phyloP scores from a whole-genome alignment of 345 rosid genomes.

The Reutealis trisperma region DNA sequence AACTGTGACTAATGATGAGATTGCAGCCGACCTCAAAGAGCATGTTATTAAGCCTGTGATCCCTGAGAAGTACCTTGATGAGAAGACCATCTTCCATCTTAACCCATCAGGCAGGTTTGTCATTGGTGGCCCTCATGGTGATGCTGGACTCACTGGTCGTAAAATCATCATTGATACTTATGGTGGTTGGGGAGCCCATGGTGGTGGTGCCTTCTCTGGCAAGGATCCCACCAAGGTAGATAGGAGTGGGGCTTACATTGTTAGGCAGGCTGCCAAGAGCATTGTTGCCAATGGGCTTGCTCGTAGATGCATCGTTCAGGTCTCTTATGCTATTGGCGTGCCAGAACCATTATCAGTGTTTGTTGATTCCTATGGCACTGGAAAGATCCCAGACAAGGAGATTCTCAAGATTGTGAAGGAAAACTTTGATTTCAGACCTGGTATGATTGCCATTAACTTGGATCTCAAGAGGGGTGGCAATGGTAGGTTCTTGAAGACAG shows the following conservation, averaged over 20 bases:
- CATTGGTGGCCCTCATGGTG: constrained; percentile 26
- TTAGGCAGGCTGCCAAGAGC: constrained; percentile 24
- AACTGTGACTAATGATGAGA: constrained; percentile 21
- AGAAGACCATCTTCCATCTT: constrained; percentile 22
- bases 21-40: constrained; percentile 22
- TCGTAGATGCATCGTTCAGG: constrained; percentile 25
- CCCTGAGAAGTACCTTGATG: constrained; percentile 23
- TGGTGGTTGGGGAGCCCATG: constrained; percentile 27
- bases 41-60: constrained; percentile 25
- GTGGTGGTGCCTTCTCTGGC: constrained; percentile 24
- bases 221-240: constrained; percentile 27
- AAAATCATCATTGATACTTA: constrained; percentile 19
- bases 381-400: constrained; percentile 25
- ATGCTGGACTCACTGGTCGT: constrained; percentile 22
- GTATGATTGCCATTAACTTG: constrained; percentile 17
- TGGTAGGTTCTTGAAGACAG: constrained; percentile 25
- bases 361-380: constrained; percentile 17
- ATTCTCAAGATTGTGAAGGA: constrained; percentile 26
- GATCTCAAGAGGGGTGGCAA: constrained; percentile 27
- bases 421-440: constrained; percentile 24
- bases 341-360: constrained; percentile 22
- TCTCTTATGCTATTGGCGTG: constrained; percentile 28
- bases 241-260: constrained; percentile 28
- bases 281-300: constrained; percentile 24
- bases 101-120: constrained; percentile 22